A percentile compares a stretch with the other conserved stretches of the same genome.
Conservation (phyloP, 169 alveolate species). For the Plasmodium gallinaceum region DNA sequence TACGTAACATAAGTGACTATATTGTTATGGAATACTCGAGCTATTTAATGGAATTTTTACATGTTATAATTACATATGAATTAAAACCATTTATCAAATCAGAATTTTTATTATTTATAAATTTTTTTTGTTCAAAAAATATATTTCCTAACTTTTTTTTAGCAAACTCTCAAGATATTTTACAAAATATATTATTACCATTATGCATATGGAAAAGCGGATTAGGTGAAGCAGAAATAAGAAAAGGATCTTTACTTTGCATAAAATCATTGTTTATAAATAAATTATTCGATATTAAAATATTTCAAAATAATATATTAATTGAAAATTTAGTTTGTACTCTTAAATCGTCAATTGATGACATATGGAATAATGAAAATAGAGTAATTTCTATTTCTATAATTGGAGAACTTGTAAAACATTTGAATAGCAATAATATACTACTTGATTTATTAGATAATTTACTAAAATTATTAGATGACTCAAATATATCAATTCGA, state of each 20-base stretch:
- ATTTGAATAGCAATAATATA: slow-evolving; percentile 33
- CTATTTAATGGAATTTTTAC: slow-evolving; percentile 23
- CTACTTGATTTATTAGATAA: slow-evolving; percentile 42
- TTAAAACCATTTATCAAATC: slow-evolving; percentile 61
- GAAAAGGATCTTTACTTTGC: slow-evolving; percentile 60
- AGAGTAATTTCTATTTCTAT: slow-evolving; percentile 58
- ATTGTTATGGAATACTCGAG: slow-evolving; percentile 27
- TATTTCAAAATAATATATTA: slow-evolving; percentile 29
- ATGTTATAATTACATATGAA: slow-evolving; percentile 27
- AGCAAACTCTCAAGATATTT: slow-evolving; percentile 25
- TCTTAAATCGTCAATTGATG: slow-evolving; percentile 50
- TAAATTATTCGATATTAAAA: slow-evolving; percentile 11
- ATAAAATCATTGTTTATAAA: slow-evolving; percentile 39
- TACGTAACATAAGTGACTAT: slow-evolving; percentile 43
- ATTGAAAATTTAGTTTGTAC: slow-evolving; percentile 47
- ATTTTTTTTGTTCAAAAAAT: slow-evolving; percentile 48
- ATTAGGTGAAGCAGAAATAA: slow-evolving; percentile 47
- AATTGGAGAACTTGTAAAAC: slow-evolving; percentile 33
- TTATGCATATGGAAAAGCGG: slow-evolving; percentile 69
- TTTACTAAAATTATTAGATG: slow-evolving; percentile 37
- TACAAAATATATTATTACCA: slow-evolving; percentile 49
- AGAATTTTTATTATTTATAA: slow-evolving; percentile 64
- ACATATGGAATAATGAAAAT: slow-evolving; percentile 60
- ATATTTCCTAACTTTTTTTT: slow-evolving; percentile 33
- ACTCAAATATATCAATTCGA: slow-evolving; percentile 46